Conservation (phyloP, 2,329 filamentous ascomycete genomes). For the Cercospora canescens region DNA sequence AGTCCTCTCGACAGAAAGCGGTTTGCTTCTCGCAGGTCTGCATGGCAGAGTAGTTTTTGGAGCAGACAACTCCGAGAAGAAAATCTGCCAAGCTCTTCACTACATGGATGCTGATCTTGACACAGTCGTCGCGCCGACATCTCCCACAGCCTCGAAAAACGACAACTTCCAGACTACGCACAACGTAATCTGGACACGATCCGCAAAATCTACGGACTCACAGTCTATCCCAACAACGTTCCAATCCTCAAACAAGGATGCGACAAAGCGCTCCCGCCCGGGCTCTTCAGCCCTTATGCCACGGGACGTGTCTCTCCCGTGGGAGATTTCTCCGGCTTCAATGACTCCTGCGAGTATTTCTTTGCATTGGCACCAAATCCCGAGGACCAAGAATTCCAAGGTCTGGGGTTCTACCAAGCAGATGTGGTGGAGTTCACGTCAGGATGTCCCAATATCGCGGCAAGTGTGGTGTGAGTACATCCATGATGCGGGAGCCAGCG, state of each 20-base stretch:
- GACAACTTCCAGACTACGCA: constrained; percentile 12
- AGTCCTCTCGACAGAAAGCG: background rate
- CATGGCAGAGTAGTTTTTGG: no score
- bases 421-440: constrained; percentile 27
- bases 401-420: constrained; percentile 25
- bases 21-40: background rate
- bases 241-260: constrained; percentile 40
- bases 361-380: constrained; percentile 44
- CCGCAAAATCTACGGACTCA: constrained; percentile 10
- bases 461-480: constrained; percentile 23
- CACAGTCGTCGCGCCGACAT: background rate
- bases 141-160: background rate
- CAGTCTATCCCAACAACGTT: constrained; percentile 41
- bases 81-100: no score
- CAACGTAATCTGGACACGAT: constrained; percentile 14
- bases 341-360: constrained; percentile 48
- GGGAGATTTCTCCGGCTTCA: constrained; percentile 45
- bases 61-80: no score
- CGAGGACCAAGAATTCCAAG: constrained; percentile 25
- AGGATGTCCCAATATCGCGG: constrained; percentile 23
- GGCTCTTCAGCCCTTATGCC: constrained; percentile 42
- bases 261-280: constrained; percentile 37
- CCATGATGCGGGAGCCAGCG: no score
- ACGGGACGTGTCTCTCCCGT: constrained; percentile 44
- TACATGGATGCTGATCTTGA: background rate